Evolutionary conservation across 1,139 yeast species (phyloP).

Genomic region (Eremothecium cymbalariae): DNA sequence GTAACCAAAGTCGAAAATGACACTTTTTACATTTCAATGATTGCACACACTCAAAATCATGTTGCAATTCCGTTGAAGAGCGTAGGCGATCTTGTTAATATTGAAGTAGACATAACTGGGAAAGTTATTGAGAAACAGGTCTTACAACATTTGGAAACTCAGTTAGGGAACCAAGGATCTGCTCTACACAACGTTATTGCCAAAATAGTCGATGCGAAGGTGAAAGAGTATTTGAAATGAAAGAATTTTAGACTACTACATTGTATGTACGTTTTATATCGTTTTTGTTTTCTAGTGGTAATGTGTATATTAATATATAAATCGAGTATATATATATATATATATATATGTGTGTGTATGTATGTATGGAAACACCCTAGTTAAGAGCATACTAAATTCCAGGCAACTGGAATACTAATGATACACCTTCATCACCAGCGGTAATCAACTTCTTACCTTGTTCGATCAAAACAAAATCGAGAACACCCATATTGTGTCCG

Average conservation of each 20-base stretch:
- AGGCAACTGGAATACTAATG: constrained; percentile 53
- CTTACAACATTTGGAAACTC: constrained; percentile 45
- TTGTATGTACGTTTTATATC: too few relatives aligned
- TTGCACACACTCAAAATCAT: constrained; percentile 79
- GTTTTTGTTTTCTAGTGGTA: too few relatives aligned
- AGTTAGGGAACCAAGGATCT: constrained; percentile 37
- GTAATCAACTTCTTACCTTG: constrained; percentile 66
- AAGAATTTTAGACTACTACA: too few relatives aligned
- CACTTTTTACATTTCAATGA: constrained; percentile 80
- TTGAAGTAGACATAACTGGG: constrained; percentile 92
- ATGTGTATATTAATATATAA: not conserved
- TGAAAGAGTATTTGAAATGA: constrained; percentile 21
- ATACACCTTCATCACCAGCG: constrained; percentile 98
- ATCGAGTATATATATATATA: not conserved
- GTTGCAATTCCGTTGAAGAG: constrained; percentile 64
- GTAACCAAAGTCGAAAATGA: constrained; percentile 59
- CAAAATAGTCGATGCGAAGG: constrained; percentile 22
- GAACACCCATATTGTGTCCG: constrained; percentile 91
- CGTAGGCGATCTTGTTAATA: constrained; percentile 62
- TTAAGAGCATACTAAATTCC: constrained; percentile 4
- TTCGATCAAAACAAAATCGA: constrained; percentile 65
- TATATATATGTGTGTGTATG: not conserved
- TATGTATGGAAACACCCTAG: not conserved
- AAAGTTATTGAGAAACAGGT: constrained; percentile 86
- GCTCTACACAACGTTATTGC: constrained; percentile 18